phyloP scores from a whole-genome alignment of 495 filamentous ascomycete genomes.

The Penicillium antarcticum region DNA sequence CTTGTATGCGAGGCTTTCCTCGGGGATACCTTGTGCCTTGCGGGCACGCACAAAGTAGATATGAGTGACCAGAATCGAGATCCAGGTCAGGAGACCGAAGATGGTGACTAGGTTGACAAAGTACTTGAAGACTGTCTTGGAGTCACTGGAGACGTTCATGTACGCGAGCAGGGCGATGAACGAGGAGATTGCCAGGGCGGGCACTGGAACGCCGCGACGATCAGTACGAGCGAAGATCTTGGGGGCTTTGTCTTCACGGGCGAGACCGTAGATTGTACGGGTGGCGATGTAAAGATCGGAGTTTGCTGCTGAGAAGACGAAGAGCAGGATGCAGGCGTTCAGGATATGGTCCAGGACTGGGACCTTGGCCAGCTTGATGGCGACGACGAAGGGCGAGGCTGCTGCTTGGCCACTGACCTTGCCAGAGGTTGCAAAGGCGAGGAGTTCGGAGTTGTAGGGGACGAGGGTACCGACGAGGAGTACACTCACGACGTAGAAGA shows the following conservation, averaged over 20 bases:
- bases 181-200: slow-evolving; percentile 59
- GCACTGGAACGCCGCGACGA: slow-evolving; percentile 70
- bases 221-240: slow-evolving; percentile 67
- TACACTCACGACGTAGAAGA: slow-evolving; percentile 69
- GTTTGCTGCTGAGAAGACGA: slow-evolving; percentile 78
- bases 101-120: slow-evolving; percentile 83
- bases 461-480: slow-evolving; percentile 55
- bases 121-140: slow-evolving; percentile 71
- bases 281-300: slow-evolving; percentile 74
- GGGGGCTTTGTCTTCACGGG: slow-evolving; percentile 73
- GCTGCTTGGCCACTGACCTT: slow-evolving; percentile 40
- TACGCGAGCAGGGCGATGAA: slow-evolving; percentile 67
- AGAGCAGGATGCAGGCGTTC: slow-evolving; percentile 70
- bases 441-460: slow-evolving; percentile 50
- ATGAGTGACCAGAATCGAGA: slow-evolving; percentile 79
- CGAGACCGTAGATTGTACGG: slow-evolving; percentile 75
- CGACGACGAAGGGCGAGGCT: slow-evolving; percentile 63
- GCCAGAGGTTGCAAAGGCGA: slow-evolving; percentile 35
- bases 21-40: slow-evolving; percentile 64
- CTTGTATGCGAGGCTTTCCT: slow-evolving; percentile 64
- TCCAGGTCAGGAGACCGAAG: slow-evolving; percentile 79
- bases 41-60: slow-evolving; percentile 76
- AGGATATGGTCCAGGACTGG: slow-evolving; percentile 51
- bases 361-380: slow-evolving; percentile 54
- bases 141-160: slow-evolving; percentile 70